phyloP scores from a whole-genome alignment of 2,329 filamentous ascomycete genomes.

The Colletotrichum kahawae region DNA sequence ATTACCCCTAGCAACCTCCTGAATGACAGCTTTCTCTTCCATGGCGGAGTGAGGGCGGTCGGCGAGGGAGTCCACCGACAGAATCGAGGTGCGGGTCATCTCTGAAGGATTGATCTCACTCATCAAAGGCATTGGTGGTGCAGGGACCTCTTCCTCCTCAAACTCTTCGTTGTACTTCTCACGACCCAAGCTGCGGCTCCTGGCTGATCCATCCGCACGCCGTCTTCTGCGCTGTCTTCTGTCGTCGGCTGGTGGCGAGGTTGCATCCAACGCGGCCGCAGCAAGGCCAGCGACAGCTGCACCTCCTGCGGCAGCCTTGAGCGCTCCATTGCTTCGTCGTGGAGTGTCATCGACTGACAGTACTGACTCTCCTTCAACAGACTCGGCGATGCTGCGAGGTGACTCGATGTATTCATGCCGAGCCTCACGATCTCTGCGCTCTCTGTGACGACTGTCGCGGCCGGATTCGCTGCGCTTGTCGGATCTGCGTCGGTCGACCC shows the following conservation, averaged over 20 bases:
- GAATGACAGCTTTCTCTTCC: constrained; percentile 64
- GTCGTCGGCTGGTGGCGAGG: constrained; percentile 52
- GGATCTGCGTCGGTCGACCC: constrained; percentile 67
- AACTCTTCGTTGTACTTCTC: constrained; percentile 55
- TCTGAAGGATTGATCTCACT: constrained; percentile 89
- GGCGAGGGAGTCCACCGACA: constrained; percentile 74
- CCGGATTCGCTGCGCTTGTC: constrained; percentile 56
- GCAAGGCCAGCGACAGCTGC: constrained; percentile 44
- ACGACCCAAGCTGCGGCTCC: constrained; percentile 47
- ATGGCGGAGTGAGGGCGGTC: constrained; percentile 74
- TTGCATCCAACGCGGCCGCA: constrained; percentile 40
- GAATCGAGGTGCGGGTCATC: constrained; percentile 83
- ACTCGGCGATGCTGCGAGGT: constrained; percentile 53
- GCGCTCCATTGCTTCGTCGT: constrained; percentile 45
- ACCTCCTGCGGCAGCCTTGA: constrained; percentile 51
- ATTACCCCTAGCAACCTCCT: constrained; percentile 64
- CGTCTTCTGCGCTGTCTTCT: constrained; percentile 58
- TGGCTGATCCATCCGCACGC: constrained; percentile 51
- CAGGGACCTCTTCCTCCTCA: constrained; percentile 61
- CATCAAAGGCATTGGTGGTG: constrained; percentile 83
- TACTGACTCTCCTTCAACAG: constrained; percentile 42
- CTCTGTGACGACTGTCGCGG: constrained; percentile 49
- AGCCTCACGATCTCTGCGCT: constrained; percentile 52
- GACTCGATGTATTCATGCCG: constrained; percentile 60
- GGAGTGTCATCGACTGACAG: constrained; percentile 50